Evolutionary conservation across 2,329 filamentous ascomycete genomes (phyloP).

Genomic region (Ceratocystis eucalypticola): DNA sequence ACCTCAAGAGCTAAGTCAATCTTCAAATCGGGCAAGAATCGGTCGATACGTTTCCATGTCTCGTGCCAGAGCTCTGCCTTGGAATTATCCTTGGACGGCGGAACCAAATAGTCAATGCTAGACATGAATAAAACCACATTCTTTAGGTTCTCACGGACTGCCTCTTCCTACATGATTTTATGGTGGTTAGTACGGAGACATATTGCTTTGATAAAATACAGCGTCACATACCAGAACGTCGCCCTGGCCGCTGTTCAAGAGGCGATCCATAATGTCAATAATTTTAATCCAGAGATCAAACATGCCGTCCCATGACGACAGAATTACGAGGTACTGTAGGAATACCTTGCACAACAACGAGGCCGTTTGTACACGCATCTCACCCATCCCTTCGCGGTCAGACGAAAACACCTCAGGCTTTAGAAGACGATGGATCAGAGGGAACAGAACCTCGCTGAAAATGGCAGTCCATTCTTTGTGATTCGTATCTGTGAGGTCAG

Average conservation of each 20-base stretch:
- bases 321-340: slow-evolving; percentile 74
- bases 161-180: slow-evolving; percentile 55
- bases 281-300: slow-evolving; percentile 85
- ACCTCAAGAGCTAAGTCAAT: slow-evolving; percentile 44
- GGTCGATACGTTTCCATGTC: slow-evolving; percentile 52
- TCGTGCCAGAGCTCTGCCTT: slow-evolving; percentile 47
- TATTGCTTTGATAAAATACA: not conserved
- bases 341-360: slow-evolving; percentile 92
- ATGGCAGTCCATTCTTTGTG: slow-evolving; percentile 91
- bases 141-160: slow-evolving; percentile 87
- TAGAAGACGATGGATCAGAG: slow-evolving; percentile 69
- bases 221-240: slow-evolving; percentile 59
- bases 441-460: slow-evolving; percentile 86
- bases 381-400: slow-evolving; percentile 85
- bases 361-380: slow-evolving; percentile 82
- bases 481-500: slow-evolving; percentile 67
- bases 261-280: slow-evolving; percentile 82
- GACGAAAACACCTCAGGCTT: slow-evolving; percentile 91
- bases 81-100: slow-evolving; percentile 45
- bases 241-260: slow-evolving; percentile 91
- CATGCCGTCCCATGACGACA: slow-evolving; percentile 79
- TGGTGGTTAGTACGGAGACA: not conserved
- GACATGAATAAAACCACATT: slow-evolving; percentile 94
- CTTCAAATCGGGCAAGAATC: slow-evolving; percentile 48
- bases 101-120: slow-evolving; percentile 69